Percentiles rank a stretch among this genome's conserved stretches.
Evolutionary conservation across 2,329 filamentous ascomycete genomes (phyloP).

Genomic region (Byssoonygena ceratinophila): DNA sequence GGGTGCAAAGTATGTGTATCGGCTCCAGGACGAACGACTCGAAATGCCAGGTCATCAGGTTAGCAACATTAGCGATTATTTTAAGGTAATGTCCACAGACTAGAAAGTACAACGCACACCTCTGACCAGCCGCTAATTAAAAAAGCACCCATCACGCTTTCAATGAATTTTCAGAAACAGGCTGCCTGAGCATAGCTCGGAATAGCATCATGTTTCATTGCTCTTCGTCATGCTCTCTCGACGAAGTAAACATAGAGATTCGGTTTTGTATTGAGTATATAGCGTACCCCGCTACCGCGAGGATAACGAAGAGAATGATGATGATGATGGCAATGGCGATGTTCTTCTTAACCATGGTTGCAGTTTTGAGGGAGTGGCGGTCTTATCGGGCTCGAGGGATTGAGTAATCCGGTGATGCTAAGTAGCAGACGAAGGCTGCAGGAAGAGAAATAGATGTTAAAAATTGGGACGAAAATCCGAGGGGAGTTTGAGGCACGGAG

Average conservation of each 20-base stretch:
- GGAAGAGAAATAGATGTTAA: too few relatives aligned
- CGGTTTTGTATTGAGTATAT: constrained; percentile 29
- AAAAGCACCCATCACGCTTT: too few relatives aligned
- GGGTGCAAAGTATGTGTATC: background rate
- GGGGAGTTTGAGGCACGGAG: too few relatives aligned
- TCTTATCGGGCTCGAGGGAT: background rate
- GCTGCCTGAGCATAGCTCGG: too few relatives aligned
- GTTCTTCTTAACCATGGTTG: constrained; percentile 36
- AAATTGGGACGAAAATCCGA: too few relatives aligned
- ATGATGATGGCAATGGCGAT: constrained; percentile 42
- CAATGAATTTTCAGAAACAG: background rate
- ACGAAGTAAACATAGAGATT: background rate
- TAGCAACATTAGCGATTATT: background rate
- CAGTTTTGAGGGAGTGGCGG: too few relatives aligned
- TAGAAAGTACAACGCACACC: too few relatives aligned
- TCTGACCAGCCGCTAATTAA: too few relatives aligned
- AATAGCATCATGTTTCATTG: background rate
- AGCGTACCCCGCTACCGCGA: constrained; percentile 33
- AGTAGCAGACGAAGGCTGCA: too few relatives aligned
- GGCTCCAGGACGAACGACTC: background rate
- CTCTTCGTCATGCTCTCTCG: background rate
- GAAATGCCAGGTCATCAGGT: background rate
- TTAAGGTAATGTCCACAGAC: too few relatives aligned
- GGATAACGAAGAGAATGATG: constrained; percentile 39
- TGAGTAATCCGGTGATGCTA: background rate